Percentiles rank a stretch among this genome's conserved stretches.
These are phyloP conservation scores for Sextonia rubra DNA, from an alignment of 164 flowering plant genomes.

Conservation along the genomic window DNA sequence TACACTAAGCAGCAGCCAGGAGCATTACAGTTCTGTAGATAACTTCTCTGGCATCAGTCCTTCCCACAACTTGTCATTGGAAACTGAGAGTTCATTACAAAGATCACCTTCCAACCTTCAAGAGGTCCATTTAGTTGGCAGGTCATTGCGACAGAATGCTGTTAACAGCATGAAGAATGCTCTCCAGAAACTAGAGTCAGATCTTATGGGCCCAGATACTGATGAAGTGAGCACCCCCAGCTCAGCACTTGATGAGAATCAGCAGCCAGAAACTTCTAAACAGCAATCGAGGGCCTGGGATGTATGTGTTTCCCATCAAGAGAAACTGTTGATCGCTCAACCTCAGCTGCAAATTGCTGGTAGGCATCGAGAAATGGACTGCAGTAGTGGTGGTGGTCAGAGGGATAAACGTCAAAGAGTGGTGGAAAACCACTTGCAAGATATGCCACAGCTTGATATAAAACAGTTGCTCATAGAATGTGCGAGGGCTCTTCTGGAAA, in stretches of 20 bases:
- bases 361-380: conserved; percentile 16
- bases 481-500: conserved; percentile 23
- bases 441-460: conserved; percentile 10
- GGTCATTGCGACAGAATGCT: conserved; percentile 22
- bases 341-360: conserved; percentile 28
- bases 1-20: conserved; percentile 54
- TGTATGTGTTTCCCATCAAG: conserved; percentile 20
- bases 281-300: conserved; percentile 30
- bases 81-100: conserved; percentile 31
- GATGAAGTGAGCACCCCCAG: conserved; percentile 31
- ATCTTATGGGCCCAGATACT: conserved; percentile 59
- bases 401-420: conserved; percentile 38
- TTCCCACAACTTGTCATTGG: conserved; percentile 50
- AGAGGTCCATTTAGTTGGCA: conserved; percentile 18
- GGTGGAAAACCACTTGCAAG: conserved; percentile 18
- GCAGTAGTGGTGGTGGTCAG: conserved; percentile 10
- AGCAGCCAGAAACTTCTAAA: conserved; percentile 21
- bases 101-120: conserved; percentile 16
- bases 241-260: conserved; percentile 28
- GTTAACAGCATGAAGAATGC: conserved; percentile 31
- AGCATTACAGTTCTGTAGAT: conserved; percentile 55
- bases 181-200: conserved; percentile 59
- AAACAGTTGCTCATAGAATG: conserved; percentile 22
- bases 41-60: conserved; percentile 43
- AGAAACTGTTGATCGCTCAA: conserved; percentile 12